Evolutionary conservation across 257 asterid genomes (phyloP), one percentile per base, ranked within the genome.

Genomic region (Solanum microdontum): DNA sequence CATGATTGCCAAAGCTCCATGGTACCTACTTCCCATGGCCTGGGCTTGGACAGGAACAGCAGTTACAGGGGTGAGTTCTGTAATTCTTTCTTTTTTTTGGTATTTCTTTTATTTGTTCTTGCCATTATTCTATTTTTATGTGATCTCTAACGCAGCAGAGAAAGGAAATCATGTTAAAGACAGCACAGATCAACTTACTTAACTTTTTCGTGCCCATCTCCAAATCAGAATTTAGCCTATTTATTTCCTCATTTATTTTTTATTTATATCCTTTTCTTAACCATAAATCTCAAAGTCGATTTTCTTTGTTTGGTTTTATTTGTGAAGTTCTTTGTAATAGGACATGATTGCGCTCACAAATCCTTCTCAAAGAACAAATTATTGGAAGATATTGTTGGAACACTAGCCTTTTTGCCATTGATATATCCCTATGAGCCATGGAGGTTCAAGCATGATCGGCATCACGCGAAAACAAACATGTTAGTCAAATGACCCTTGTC

Each of bases 11-110:
- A 97, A 97, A 93, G 90, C 98, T 39, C 98, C 99, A 26, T 96
- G 99, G 99, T 97, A 95, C 92, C 93, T 97, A n/a, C 99, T 97
- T 92, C 99, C 99, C 34, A 90, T 97, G 39, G 98, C 99, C 87
- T 97, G 99, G 99, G 98, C 99, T 86, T 97, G 98, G 98, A 95
- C 99, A 11, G 99, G 99, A 87, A 97, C 99, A 69, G 99, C 99
- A 26, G 80, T 97, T 82, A 97, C 99, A 2, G 99, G 99, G 96
- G 98, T 97, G 75, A 88, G 98, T 91, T 88, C 89, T 84, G 62
- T 40, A 24, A 45, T 23, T 8, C n/a, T 34, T 10, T 64, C 8
- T 58, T 11, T 39, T 69, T 69, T 69, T 30, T 69, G n/a, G n/a
- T 30, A 30, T 70, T 15, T 79, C 51, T 82, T 14, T 77, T 28